Evolutionary conservation across 2,329 filamentous ascomycete species (phyloP), one percentile per base, ranked within the genome.

Genomic region (Diaporthe australafricana): DNA sequence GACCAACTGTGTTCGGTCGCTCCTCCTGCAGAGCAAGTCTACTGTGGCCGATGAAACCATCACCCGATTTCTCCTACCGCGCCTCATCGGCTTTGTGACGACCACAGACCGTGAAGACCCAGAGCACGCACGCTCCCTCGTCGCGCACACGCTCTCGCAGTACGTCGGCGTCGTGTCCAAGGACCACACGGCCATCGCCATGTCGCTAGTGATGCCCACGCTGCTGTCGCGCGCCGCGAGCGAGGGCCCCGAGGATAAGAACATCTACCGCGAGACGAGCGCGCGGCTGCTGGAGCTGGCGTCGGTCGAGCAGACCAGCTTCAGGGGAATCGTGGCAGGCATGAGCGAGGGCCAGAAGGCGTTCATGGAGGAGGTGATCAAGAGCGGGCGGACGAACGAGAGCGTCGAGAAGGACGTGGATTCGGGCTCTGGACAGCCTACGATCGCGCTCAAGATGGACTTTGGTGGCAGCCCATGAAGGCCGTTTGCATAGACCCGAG

Each of bases 371-470:
- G 91, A 91, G 75, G 91, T 98, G 20, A 89, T 98, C 73, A 89
- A 90, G 80, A 89, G 88, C 30, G 91, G 91, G 66, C 84, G 89
- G 76, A 84, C 87, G 76, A 80, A 79, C 56, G 81, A 81, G 70
- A 78, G 79, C 77, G 78, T 81, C 75, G 83, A 80, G 77, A 83
- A 84, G 76, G 81, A 79, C 69, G 77, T 73, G 3, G 78, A 82
- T 53, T 82, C 82, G 65, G 85, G 83, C 72, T 83, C 85, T 71
- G 88, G 84, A 35, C 90, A 90, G 81, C 96, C 96, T 16, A 96
- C 87, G 74, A 99, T 99, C 86, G 94, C 94, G 68, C 83, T 99
- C 79, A 96, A 97, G 87, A 97, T 98, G 93, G 88, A 98, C 81
- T 98, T 99, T 87, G 90, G 90, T 6, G 83, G 84, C 22, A 65